A percentile compares a stretch with the other conserved stretches of the same genome.
Conservation (phyloP, 768 basidiomycete species). For the Mycena metata region DNA sequence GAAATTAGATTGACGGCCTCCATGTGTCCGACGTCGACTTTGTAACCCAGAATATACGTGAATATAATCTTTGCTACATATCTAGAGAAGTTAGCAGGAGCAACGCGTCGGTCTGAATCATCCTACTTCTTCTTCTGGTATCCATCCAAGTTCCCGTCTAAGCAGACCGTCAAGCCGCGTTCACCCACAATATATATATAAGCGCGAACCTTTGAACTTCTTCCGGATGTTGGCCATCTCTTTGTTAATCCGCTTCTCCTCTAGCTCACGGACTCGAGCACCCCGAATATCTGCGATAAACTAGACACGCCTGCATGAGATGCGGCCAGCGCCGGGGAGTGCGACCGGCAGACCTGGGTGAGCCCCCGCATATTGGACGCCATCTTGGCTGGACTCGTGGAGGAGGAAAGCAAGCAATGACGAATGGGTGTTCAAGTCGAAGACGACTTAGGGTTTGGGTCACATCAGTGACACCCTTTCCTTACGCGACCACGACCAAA, state of each 20-base stretch:
- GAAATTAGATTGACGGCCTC: constrained; percentile 99
- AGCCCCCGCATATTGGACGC: constrained; percentile 93
- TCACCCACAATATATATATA: background rate
- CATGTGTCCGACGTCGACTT: constrained; percentile 99
- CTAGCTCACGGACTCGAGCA: constrained; percentile 94
- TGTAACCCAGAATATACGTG: constrained; percentile 98
- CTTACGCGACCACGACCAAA: no score
- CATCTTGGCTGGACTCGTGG: constrained; percentile 61
- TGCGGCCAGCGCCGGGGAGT: background rate
- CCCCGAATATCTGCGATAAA: constrained; percentile 99
- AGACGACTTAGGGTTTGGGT: no score
- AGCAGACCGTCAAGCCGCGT: constrained; percentile 27
- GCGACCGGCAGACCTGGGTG: constrained; percentile 78
- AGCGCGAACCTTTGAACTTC: constrained; percentile 91
- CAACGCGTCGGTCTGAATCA: constrained; percentile 27
- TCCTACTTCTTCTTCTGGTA: constrained; percentile 95
- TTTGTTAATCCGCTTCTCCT: constrained; percentile 99
- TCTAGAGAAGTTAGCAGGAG: constrained; percentile 55
- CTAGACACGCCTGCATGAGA: constrained; percentile 55
- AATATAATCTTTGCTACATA: constrained; percentile 99
- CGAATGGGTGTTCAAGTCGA: background rate
- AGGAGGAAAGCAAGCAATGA: background rate
- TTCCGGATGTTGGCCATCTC: constrained; percentile 99
- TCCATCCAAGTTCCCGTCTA: constrained; percentile 89
- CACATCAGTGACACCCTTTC: no score